phyloP scores from a whole-genome alignment of 345 rosid genomes.

The Acer yangbiense region DNA sequence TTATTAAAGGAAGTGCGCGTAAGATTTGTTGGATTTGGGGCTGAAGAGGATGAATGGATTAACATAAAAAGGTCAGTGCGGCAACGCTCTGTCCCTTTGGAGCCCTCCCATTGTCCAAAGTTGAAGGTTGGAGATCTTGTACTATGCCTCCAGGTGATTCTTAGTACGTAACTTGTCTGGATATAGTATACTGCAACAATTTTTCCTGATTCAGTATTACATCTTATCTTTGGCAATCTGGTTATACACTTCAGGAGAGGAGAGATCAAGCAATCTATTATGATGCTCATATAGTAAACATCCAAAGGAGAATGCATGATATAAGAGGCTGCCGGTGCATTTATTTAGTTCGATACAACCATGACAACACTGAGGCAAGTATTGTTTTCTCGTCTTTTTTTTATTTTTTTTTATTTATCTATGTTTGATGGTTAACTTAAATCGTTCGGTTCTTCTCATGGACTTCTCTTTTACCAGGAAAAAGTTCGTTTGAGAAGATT shows the following conservation, averaged over 20 bases:
- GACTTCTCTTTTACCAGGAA: slow-evolving; percentile 38
- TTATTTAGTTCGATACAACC: slow-evolving; percentile 53
- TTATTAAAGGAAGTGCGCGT: slow-evolving; percentile 68
- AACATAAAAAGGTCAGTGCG: slow-evolving; percentile 54
- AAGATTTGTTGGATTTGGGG: slow-evolving; percentile 75
- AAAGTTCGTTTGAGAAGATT: slow-evolving; percentile 58
- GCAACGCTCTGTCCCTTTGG: slow-evolving; percentile 60
- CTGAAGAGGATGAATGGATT: slow-evolving; percentile 77
- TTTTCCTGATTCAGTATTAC: not conserved
- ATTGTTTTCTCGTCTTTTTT: not conserved
- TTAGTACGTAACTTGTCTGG: not conserved
- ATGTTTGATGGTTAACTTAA: not conserved
- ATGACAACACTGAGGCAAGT: slow-evolving; percentile 54
- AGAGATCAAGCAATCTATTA: slow-evolving; percentile 63
- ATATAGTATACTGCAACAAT: not conserved
- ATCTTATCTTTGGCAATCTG: not conserved
- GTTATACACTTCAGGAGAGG: slow-evolving; percentile 48
- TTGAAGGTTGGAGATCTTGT: slow-evolving; percentile 59
- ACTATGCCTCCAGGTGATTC: slow-evolving; percentile 67
- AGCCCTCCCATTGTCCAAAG: slow-evolving; percentile 57
- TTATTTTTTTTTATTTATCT: not conserved
- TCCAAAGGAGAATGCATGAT: slow-evolving; percentile 62
- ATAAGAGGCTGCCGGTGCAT: slow-evolving; percentile 77
- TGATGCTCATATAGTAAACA: slow-evolving; percentile 54
- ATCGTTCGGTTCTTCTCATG: not conserved